Conservation (phyloP, 371 early-diverging fungal genomes). For the Rhizopus arrhizus region DNA sequence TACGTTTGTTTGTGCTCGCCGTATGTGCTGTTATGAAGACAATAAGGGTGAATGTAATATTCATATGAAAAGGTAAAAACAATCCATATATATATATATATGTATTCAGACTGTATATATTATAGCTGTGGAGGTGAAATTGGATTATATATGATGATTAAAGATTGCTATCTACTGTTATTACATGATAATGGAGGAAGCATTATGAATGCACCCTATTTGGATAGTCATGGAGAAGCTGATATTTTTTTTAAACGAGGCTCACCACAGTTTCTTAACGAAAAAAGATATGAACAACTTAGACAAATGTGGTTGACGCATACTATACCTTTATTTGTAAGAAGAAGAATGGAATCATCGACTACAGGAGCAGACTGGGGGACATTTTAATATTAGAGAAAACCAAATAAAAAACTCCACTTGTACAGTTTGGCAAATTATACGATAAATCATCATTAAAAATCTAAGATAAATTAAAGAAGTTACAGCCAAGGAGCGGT, state of each 20-base stretch:
- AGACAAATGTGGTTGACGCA: conserved; percentile 85
- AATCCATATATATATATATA: neutral
- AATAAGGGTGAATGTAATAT: conserved; percentile 88
- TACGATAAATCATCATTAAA: too few species aligned
- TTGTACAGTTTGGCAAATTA: too few species aligned
- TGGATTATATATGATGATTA: conserved; percentile 86
- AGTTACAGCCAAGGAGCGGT: too few species aligned
- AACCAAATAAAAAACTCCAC: too few species aligned
- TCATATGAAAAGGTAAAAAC: conserved; percentile 73
- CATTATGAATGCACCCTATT: conserved; percentile 89
- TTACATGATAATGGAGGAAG: conserved; percentile 81
- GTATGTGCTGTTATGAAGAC: conserved; percentile 88
- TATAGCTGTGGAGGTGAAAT: conserved; percentile 85
- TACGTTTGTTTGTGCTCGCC: conserved; percentile 86
- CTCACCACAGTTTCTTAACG: conserved; percentile 83
- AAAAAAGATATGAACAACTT: conserved; percentile 87
- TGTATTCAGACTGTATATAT: neutral
- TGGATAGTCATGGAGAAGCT: conserved; percentile 94
- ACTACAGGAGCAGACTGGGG: conserved; percentile 41
- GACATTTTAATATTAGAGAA: conserved; percentile 14
- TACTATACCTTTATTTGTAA: conserved; percentile 83
- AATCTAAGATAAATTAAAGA: too few species aligned
- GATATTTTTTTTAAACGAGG: conserved; percentile 69
- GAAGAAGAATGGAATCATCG: conserved; percentile 79
- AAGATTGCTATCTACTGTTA: conserved; percentile 78